These are phyloP conservation scores for Melastoma candidum DNA, from an alignment of 441 rosid genomes.

Conservation along the genomic window DNA sequence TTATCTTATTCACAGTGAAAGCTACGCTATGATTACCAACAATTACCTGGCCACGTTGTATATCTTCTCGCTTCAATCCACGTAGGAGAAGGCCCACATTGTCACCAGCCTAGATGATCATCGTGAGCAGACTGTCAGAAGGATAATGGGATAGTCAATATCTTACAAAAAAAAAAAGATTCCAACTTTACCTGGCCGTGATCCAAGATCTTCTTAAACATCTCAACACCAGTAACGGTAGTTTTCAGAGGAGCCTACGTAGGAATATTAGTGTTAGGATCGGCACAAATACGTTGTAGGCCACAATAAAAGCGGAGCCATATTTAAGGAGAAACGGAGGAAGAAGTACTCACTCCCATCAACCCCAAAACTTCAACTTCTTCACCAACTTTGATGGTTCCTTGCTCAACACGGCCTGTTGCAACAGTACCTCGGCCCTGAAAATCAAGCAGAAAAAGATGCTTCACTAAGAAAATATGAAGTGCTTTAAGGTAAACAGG, in stretches of 20 bases:
- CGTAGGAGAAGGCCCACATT: conserved; percentile 98
- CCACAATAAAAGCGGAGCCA: neutral
- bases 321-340: too few relatives aligned
- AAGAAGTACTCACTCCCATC: conserved; percentile 35
- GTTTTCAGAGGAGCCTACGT: conserved; percentile 42
- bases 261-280: too few relatives aligned
- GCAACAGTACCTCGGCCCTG: conserved; percentile 74
- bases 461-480: too few relatives aligned
- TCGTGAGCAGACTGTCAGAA: conserved; percentile 6
- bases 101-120: conserved; percentile 69
- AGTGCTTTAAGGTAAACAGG: too few relatives aligned
- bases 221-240: conserved; percentile 42
- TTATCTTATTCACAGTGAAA: too few relatives aligned
- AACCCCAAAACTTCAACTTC: conserved; percentile 98
- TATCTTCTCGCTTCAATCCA: conserved; percentile 54
- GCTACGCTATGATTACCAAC: neutral
- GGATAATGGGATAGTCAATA: conserved; percentile 1
- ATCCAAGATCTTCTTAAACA: conserved; percentile 45
- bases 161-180: neutral
- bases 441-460: too few relatives aligned
- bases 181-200: conserved; percentile 66
- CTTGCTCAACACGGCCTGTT: conserved; percentile 97
- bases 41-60: conserved; percentile 38
- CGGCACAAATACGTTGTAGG: too few relatives aligned
- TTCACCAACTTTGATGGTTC: conserved; percentile 91